Base-by-base conservation (phyloP, 768 basidiomycete species). In the Tricholomella constricta region DNA sequence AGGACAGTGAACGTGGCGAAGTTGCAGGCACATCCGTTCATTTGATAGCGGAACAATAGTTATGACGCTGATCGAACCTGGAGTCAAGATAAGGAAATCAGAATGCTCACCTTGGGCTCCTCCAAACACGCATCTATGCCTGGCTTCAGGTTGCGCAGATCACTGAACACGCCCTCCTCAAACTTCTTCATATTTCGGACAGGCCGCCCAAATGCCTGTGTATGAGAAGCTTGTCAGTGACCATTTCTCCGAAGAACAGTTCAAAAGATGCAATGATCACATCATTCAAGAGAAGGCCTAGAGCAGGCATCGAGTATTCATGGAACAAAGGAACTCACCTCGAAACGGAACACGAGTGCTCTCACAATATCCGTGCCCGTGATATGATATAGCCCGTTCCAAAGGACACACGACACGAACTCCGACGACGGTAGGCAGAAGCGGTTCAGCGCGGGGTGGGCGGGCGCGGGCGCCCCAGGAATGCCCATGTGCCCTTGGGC, bases 331-430 rank as follows among this genome's bases (percentile, higher is more conserved):
- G 22, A 27, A 72, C 76, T 17, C 53, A 86, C 88, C 72, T 94
- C 90, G 69, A 96, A 94, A 17, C 94, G 83, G 69, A 97, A 96
- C n/a, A 93, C 88, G 46, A 98, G 78, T 4, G 94, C 92, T 58
- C 95, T 82, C 26, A 98, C 94, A 66, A 98, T 97, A 72, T 98
- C 95, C 6, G 95, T 98, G 27, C 95, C 95, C 2, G 94, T 96
- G 71, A 98, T 92, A 65, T 96, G 91, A 65, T 93, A 94, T 27
- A 91, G 78, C 6, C 93, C 88, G 45, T 86, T 84, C 95, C 95
- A 98, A 15, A 92, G 79, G 9, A 97, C 90, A 66, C 95, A 98
- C 5, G 89, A 85, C 36, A 98, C 91, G 62, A 86, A 88, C 68
- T 91, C 94, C 45, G 89, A 85, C 51, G 88, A 84, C 0, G 95